Base-by-base conservation (phyloP, 1,284 basidiomycete genomes). In the Trichosporon sp. region DNA sequence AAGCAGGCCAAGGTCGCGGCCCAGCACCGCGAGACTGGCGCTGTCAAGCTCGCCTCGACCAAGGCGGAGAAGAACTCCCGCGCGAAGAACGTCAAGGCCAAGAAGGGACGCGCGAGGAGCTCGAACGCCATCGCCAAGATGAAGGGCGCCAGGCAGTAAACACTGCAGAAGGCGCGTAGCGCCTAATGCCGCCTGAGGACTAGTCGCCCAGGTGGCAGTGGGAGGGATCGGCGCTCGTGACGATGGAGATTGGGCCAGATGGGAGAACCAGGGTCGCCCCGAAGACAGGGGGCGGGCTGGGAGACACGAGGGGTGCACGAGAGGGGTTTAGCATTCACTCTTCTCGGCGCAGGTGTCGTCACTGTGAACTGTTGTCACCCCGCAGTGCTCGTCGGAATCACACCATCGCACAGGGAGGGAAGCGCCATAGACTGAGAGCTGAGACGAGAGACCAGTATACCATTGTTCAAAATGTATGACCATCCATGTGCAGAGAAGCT, bases 1-100 rank as follows among this genome's bases (percentile, higher is more conserved):
- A 96, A 96, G 85, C 91, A 91, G 84, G 86, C 88, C 66, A 77
- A 77, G 65, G 68, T 73, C 14, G 70, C 70, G 4, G 38, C 75
- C 63, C 73, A 66, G 26, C 73, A 73, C 66, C 51, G 21, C 31
- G 77, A 77, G 48, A 96, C 95, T 88, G 93, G 94, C 82, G 77
- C 77, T 1, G 78, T 83, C 40, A 80, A 81, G 71, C 72, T 82
- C 19, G 73, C 67, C 12, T 68, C 76, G 46, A 76, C 76, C 4
- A 79, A 78, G 71, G 71, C 72, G 0, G 79, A 79, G 56, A 77
- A 76, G 70, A 75, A 73, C 31, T 71, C 69, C 48, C 72, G 74
- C 51, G 76, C 73, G 31, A 76, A 77, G 68, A 79, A 79, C 73
- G 76, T 76, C 54, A 79, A 78, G 76, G 80, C 80, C 31, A 84